These are phyloP conservation scores for Annulohypoxylon stygium DNA, from an alignment of 495 filamentous ascomycete genomes.

Conservation along the genomic window DNA sequence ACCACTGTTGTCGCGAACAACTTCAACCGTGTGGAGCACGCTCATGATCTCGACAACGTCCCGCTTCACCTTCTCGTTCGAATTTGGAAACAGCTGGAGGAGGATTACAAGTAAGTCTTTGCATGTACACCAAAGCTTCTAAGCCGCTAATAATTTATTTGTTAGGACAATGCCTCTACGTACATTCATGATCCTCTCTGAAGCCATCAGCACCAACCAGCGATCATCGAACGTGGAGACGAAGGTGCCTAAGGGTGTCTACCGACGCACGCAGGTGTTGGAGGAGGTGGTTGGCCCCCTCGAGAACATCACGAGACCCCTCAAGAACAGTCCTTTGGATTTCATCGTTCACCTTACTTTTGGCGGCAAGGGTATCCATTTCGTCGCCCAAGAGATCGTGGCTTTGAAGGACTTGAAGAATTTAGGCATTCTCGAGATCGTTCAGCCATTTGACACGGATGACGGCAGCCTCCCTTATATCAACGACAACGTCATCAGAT, in stretches of 20 bases:
- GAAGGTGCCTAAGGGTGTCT: slow-evolving; percentile 6
- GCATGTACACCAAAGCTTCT: neutral
- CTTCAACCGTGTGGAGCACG: slow-evolving; percentile 14
- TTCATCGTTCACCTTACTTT: slow-evolving; percentile 52
- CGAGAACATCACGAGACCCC: slow-evolving; percentile 38
- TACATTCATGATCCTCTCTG: slow-evolving; percentile 42
- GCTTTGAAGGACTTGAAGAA: slow-evolving; percentile 47
- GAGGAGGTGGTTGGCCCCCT: slow-evolving; percentile 30
- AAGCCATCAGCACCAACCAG: neutral
- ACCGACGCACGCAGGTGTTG: slow-evolving; percentile 22
- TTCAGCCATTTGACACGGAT: slow-evolving; percentile 12
- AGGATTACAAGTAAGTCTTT: slow-evolving; percentile 8
- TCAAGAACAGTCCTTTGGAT: slow-evolving; percentile 33
- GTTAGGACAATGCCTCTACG: slow-evolving; percentile 36
- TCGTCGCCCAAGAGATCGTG: slow-evolving; percentile 46
- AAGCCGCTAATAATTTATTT: neutral
- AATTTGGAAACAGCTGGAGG: slow-evolving; percentile 36
- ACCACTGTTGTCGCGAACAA: slow-evolving; percentile 41
- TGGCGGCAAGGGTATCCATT: slow-evolving; percentile 17
- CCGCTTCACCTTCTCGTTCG: slow-evolving; percentile 29
- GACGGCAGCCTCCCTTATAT: slow-evolving; percentile 23
- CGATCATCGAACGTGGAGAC: neutral
- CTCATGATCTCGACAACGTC: slow-evolving; percentile 18
- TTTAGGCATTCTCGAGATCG: slow-evolving; percentile 52
- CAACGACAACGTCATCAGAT: slow-evolving; percentile 49